Base-by-base conservation (phyloP, 305 asterid genomes). In the Plantago coronopus region DNA sequence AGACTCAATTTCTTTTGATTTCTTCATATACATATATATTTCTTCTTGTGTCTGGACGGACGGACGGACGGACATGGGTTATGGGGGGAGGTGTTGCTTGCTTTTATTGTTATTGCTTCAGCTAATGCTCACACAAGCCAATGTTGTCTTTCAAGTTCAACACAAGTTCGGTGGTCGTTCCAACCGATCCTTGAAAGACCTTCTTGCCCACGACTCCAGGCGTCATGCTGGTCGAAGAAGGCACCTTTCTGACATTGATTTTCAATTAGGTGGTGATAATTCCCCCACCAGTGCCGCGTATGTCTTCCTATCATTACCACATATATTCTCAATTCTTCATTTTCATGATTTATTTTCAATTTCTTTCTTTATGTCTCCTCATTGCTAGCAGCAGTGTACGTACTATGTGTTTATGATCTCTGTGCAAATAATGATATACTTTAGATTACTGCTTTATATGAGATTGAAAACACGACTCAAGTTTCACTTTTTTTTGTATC, bases 261-360 rank as follows among this genome's bases (percentile, higher is more conserved):
- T 80, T 61, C 79, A 69, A 59, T 61, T 83, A 54, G 89, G 89
- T 15, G 89, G 89, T 25, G 65, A 80, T 70, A 84, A 82, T 51
- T 69, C 73, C 6, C 87, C 89, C 38, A 80, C 89, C 22, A 74
- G 70, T 56, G 74, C 84, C 13, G 89, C 89, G 89, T 83, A 69
- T 63, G 84, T 66, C 46, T 51, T 34, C 38, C n/a, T n/a, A n/a
- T n/a, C n/a, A n/a, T n/a, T n/a, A n/a, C n/a, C n/a, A n/a, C n/a
- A n/a, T n/a, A n/a, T n/a, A n/a, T n/a, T n/a, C n/a, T n/a, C n/a
- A n/a, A n/a, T n/a, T n/a, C n/a, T n/a, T n/a, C n/a, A n/a, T n/a
- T n/a, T n/a, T n/a, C n/a, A n/a, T n/a, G n/a, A n/a, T n/a, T n/a
- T n/a, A n/a, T n/a, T n/a, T n/a, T n/a, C n/a, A n/a, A n/a, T n/a